Evolutionary conservation across 169 alveolate genomes (phyloP), one percentile per base, ranked within the genome.

Genomic region (Plasmodium gonderi): DNA sequence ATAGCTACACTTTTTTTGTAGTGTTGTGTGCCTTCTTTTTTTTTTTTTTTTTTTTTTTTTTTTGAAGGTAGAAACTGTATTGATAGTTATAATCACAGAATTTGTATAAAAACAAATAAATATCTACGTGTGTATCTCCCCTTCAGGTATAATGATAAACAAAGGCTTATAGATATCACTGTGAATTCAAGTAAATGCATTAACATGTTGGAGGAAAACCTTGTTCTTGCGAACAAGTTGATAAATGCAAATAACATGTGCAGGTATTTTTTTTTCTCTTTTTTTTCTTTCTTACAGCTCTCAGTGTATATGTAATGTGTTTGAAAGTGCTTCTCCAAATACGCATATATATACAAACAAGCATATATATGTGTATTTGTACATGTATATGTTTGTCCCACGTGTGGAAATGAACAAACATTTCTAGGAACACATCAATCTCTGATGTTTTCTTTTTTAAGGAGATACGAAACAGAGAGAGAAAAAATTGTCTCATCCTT

Each of bases 401-500:
- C n/a, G n/a, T n/a, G n/a, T n/a, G n/a, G n/a, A n/a, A n/a, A n/a
- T n/a, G n/a, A n/a, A n/a, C n/a, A n/a, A n/a, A n/a, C n/a, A n/a
- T n/a, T n/a, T n/a, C n/a, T n/a, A n/a, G n/a, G n/a, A n/a, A n/a
- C n/a, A n/a, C n/a, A n/a, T n/a, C n/a, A n/a, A n/a, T n/a, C n/a
- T n/a, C n/a, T n/a, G n/a, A n/a, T n/a, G n/a, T 68, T 51, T 38
- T 44, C n/a, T 20, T 20, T 47, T 49, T 31, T 23, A 17, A 81
- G 91, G 80, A 81, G 76, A 26, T 81, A 67, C 54, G 91, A 81
- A 45, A 81, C 81, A 1, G 91, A 81, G 42, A 29, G 91, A n/a
- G 91, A 81, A 68, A 36, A 81, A 44, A 54, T 67, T 45, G 49
- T 74, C 17, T 67, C 91, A 14, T n/a, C 69, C 38, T 29, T 26